Percentiles rank a stretch among this genome's conserved stretches.
Conservation (phyloP, 257 asterid species). For the Paulownia fortunei region DNA sequence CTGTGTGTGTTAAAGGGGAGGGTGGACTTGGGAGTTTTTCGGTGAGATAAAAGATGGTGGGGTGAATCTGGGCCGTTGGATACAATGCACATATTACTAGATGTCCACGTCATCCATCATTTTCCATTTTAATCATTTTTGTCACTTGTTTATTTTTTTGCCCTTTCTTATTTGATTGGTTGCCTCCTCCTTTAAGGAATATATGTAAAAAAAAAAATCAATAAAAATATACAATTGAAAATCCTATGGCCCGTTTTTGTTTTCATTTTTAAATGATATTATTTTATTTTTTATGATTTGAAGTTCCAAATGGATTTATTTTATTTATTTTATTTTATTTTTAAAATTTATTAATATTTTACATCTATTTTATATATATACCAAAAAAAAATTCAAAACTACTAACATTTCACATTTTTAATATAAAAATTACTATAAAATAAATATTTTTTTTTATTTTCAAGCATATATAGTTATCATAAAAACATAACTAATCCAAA, state of each 20-base stretch:
- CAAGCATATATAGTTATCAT: too few species aligned
- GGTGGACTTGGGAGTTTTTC: neutral
- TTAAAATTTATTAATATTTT: too few species aligned
- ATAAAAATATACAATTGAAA: neutral
- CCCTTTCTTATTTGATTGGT: conserved; percentile 12
- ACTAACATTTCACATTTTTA: too few species aligned
- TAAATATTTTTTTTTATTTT: too few species aligned
- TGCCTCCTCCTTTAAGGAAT: conserved; percentile 27
- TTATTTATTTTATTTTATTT: too few species aligned
- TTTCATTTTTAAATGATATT: neutral
- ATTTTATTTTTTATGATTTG: too few species aligned
- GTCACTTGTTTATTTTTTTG: neutral
- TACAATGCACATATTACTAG: neutral
- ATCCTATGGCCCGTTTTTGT: too few species aligned
- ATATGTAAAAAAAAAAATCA: neutral
- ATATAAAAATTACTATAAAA: too few species aligned
- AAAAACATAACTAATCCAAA: too few species aligned
- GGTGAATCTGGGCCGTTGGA: conserved; percentile 43
- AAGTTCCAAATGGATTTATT: too few species aligned
- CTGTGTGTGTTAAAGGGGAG: neutral
- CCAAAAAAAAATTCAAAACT: too few species aligned
- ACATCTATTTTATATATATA: too few species aligned
- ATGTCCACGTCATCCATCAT: conserved; percentile 36
- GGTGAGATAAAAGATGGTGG: conserved; percentile 32
- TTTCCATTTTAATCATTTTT: conserved; percentile 28